These are phyloP conservation scores for Colletotrichum sp. DNA, from an alignment of 2,329 filamentous ascomycete genomes.

Conservation along the genomic window DNA sequence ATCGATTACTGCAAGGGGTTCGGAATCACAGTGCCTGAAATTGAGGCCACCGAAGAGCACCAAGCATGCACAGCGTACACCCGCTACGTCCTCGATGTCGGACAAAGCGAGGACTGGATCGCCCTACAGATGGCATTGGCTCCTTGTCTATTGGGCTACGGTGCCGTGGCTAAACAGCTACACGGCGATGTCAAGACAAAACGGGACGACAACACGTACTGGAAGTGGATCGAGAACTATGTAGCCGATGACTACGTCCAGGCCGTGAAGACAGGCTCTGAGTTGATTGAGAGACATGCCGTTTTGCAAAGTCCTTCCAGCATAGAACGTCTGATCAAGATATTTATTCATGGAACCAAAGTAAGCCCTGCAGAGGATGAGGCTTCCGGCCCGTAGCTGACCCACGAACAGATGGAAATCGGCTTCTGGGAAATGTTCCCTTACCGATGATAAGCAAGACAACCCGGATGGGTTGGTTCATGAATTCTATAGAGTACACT, in stretches of 20 bases:
- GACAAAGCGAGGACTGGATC: constrained; percentile 86
- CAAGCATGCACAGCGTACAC: constrained; percentile 86
- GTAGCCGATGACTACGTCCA: constrained; percentile 78
- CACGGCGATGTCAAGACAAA: constrained; percentile 65
- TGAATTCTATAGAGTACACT: background rate
- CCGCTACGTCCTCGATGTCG: constrained; percentile 85
- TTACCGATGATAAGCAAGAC: constrained; percentile 23
- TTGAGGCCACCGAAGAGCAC: constrained; percentile 76
- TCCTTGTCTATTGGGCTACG: constrained; percentile 90
- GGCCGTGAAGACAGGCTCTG: constrained; percentile 73
- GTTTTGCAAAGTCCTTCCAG: constrained; percentile 74
- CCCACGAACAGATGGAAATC: constrained; percentile 51
- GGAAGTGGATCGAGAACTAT: constrained; percentile 92
- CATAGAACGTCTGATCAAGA: constrained; percentile 81
- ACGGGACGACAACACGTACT: constrained; percentile 75
- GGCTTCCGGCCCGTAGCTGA: background rate
- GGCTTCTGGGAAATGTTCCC: constrained; percentile 63
- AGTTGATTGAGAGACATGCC: constrained; percentile 77
- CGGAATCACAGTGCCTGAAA: constrained; percentile 74
- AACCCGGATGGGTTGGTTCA: background rate
- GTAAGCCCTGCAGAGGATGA: constrained; percentile 47
- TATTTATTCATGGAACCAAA: constrained; percentile 88
- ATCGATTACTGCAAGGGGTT: constrained; percentile 83
- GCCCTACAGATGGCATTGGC: constrained; percentile 84
- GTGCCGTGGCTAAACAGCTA: constrained; percentile 76